Evolutionary conservation across 1,139 yeast species (phyloP), one percentile per base, ranked within the genome.

Genomic region (Magnusiomyces clavatus): DNA sequence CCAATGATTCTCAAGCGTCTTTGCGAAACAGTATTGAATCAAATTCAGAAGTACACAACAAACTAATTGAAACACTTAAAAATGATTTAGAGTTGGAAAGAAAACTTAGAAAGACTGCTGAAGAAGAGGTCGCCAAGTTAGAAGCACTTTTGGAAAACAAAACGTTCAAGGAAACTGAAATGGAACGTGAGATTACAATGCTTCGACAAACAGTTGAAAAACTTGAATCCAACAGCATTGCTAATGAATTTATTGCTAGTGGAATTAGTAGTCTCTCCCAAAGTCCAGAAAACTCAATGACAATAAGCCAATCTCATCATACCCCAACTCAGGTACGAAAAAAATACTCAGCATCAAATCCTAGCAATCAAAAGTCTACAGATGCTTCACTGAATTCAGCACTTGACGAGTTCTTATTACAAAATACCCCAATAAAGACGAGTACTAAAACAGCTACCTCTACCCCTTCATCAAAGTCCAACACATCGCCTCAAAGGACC

Each of bases 151-250:
- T 53, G 17, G 54, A 53, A 36, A 24, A 44, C 12, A 50, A 48
- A 46, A 48, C 50, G 17, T 50, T 53, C 47, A 38, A 48, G n/a
- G 53, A 53, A 34, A 50, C 49, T 12, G 51, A 53, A 37, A 47
- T 50, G 3, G 53, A 53, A 12, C 44, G 34, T 12, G 34, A 41
- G 34, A 11, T 41, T 41, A 5, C 31, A 8, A 14, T 19, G 44
- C 13, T 41, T 6, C 31, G n/a, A 12, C 13, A 12, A 12, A 19
- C 13, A 20, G 17, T 20, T n/a, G 10, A 12, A 16, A 19, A 41
- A 12, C 44, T 41, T 12, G 44, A 41, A 20, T n/a, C 43, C 20
- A 41, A 11, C 10, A 13, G n/a, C 14, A 5, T 4, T 20, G 14
- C 13, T 34, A 41, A 41, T 20, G 44, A 41, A 13, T 41, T 41